These are phyloP conservation scores for Tulasnella calospora DNA, from an alignment of 768 basidiomycete genomes.

Conservation along the genomic window DNA sequence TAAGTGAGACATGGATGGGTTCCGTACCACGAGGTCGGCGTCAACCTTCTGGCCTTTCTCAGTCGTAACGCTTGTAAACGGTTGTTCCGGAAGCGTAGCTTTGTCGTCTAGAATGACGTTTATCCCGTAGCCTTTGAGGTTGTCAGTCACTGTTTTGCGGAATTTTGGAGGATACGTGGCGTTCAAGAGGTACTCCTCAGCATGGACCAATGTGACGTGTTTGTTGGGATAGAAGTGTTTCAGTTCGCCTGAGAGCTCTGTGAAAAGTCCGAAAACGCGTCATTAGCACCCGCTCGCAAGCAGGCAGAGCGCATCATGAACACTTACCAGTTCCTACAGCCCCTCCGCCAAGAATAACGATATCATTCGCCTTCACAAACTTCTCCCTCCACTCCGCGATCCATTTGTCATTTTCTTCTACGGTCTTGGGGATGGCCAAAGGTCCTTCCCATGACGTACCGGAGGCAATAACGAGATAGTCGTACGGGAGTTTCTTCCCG, in stretches of 20 bases:
- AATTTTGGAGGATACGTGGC: conserved; percentile 30
- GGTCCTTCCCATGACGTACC: conserved; percentile 55
- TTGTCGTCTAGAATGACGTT: conserved; percentile 29
- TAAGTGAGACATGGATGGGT: not conserved
- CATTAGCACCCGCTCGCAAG: not conserved
- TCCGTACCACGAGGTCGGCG: conserved; percentile 31
- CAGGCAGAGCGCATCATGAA: not conserved
- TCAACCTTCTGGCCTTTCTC: conserved; percentile 29
- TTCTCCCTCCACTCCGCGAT: conserved; percentile 31
- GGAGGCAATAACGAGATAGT: conserved; percentile 54
- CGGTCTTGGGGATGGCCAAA: conserved; percentile 41
- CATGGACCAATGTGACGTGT: conserved; percentile 30
- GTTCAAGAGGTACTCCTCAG: conserved; percentile 27
- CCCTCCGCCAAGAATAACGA: conserved; percentile 30
- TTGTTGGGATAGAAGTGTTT: conserved; percentile 28
- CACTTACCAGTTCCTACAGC: conserved; percentile 29
- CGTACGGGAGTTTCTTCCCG: conserved; percentile 50
- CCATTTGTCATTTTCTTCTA: conserved; percentile 35
- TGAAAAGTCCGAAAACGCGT: not conserved
- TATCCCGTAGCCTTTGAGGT: conserved; percentile 25
- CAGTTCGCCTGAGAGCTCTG: conserved; percentile 30
- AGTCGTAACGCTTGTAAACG: conserved; percentile 27
- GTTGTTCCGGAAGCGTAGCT: conserved; percentile 11
- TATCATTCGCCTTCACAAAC: conserved; percentile 25
- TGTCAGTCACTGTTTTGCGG: conserved; percentile 24